Evolutionary conservation across 176 grass and related monocot genomes (phyloP), one percentile per base, ranked within the genome.

Genomic region (Lolium perenne): DNA sequence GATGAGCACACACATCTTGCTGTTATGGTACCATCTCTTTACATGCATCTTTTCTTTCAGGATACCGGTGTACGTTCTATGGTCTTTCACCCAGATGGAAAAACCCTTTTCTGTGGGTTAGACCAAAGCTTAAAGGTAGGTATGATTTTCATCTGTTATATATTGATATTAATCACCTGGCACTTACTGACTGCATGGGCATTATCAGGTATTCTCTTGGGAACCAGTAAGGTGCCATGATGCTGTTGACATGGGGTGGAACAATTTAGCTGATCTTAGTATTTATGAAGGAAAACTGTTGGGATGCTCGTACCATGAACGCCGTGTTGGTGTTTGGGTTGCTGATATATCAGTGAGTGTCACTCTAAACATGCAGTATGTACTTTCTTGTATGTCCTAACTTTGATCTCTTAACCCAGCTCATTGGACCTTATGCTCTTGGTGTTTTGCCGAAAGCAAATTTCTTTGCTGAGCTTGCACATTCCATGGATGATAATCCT

Each of bases 201-300:
- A 84, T 41, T 85, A 59, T 65, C 83, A 98, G 96, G 97, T 98
- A 63, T 94, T 95, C 80, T 98, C 97, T 68, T 98, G 97, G 97
- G 97, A 98, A 58, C 97, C 97, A 74, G 85, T 98, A 87, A 95
- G 90, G 80, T 98, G 92, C 29, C 97, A 96, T 86, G 97, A 95
- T 41, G 71, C 84, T 77, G 92, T 95, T 87, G 92, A 95, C 78
- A 95, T 98, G 88, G 92, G 97, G 21, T 98, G 97, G 97, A 89
- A 81, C 45, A 94, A 90, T 87, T 88, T 98, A 67, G 90, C 86
- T 82, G 97, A 98, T 81, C 90, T 98, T 78, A 94, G 90, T 83
- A 94, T 98, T 89, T 98, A 95, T 82, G 97, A 98, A 95, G 97
- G 97, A 80, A 98, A 95, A 91, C 94, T 98, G 64, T 92, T 98